A percentile compares a stretch with the other conserved stretches of the same genome.
These are phyloP conservation scores for Phragmites australis DNA, from an alignment of 176 grass and related monocot genomes.

Conservation along the genomic window DNA sequence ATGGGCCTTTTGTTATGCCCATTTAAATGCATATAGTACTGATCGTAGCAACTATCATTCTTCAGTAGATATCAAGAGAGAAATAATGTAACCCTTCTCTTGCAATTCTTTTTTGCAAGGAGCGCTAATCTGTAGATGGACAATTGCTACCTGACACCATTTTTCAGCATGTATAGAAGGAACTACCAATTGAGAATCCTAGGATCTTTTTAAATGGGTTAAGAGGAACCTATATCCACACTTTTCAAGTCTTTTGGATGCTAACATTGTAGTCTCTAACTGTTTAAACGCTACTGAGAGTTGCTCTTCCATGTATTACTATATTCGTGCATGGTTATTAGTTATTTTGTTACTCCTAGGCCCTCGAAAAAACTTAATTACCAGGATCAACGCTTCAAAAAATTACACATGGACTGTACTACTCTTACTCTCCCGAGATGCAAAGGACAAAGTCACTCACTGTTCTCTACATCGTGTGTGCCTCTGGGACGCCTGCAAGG, in stretches of 20 bases:
- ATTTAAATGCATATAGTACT: constrained; percentile 1
- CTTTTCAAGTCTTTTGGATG: background rate
- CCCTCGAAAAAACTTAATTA: background rate
- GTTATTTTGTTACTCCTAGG: background rate
- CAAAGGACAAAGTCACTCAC: constrained; percentile 18
- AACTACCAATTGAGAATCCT: background rate
- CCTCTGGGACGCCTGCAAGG: constrained; percentile 35
- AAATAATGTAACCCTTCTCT: constrained; percentile 37
- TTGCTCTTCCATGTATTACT: background rate
- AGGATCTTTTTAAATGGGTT: background rate
- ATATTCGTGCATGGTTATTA: background rate
- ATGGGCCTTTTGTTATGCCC: constrained; percentile 15
- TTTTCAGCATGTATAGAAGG: constrained; percentile 35
- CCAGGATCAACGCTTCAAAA: background rate
- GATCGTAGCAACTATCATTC: background rate
- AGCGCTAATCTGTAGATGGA: constrained; percentile 42
- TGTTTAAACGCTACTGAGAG: background rate
- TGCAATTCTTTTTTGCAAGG: constrained; percentile 30
- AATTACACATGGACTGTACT: background rate
- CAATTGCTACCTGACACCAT: constrained; percentile 1
- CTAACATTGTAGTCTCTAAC: background rate
- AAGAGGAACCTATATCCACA: background rate
- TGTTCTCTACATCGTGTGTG: constrained; percentile 27
- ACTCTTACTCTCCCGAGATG: background rate
- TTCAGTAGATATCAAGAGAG: constrained; percentile 23